Evolutionary conservation across 2,329 filamentous ascomycete genomes (phyloP), one percentile per base, ranked within the genome.

Genomic region (Sporothrix luriei): DNA sequence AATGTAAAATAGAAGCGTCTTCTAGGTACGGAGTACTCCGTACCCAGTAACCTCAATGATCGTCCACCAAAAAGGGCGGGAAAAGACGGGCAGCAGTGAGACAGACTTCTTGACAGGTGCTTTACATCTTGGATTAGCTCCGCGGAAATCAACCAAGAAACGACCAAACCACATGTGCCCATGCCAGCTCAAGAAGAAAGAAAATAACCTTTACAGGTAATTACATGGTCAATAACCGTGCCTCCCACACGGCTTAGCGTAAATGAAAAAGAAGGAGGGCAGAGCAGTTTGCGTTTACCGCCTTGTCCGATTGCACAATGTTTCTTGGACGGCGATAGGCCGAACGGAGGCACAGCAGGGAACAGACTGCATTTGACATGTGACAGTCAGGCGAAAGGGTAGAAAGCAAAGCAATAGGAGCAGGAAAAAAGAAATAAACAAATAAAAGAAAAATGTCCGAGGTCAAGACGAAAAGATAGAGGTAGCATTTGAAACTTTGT

Each of bases 121-220:
- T 62, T 62, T 38, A 26, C 26, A 46, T 38, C 57, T 61, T 26
- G 57, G 38, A 62, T 26, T 26, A 38, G 38, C 21, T 62, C 57
- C 33, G 33, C 33, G 33, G 33, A 33, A 38, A 62, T 62, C 57
- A 38, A 10, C 38, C 57, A 46, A 46, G 57, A 38, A 40, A 11
- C 14, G 16, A 55, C 57, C 13, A 62, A 46, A 26, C 38, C 38
- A 62, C 46, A 38, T 21, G 3, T 29, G 54, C 11, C 29, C 29
- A 57, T 38, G 54, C 54, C 54, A 57, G n/a, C 40, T 38, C 19
- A 13, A 57, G 19, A 57, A 40, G 19, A 57, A 11, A 7, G 13
- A 29, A 29, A 33, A 26, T 29, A 52, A n/a, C 7, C n/a, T 6
- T n/a, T n/a, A n/a, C n/a, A n/a, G n/a, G 9, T 52, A 14, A 40